A percentile compares a stretch with the other conserved stretches of the same genome.
These are phyloP conservation scores for Fistulinella cinereoalba DNA, from an alignment of 1,284 basidiomycete species.

Conservation along the genomic window DNA sequence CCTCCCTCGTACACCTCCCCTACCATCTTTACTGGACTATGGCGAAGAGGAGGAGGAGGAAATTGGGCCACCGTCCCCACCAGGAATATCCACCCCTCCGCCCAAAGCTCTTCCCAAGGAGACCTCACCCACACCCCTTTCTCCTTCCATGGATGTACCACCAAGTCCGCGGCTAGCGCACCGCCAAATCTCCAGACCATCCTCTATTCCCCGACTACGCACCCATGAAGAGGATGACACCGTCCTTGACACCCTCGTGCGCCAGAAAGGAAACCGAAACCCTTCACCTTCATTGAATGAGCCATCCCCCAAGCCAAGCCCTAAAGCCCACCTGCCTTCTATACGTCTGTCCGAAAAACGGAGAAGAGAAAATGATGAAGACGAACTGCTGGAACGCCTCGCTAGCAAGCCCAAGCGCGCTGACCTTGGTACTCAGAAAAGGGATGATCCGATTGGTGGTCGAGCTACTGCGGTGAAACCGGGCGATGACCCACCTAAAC, in stretches of 20 bases:
- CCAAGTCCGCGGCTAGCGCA: conserved; percentile 42
- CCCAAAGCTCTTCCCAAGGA: conserved; percentile 14
- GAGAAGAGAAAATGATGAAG: conserved; percentile 70
- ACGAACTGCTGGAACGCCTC: conserved; percentile 56
- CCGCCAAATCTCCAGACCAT: conserved; percentile 39
- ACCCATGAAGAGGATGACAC: conserved; percentile 47
- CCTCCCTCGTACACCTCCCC: conserved; percentile 46
- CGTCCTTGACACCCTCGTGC: conserved; percentile 51
- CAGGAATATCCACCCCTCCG: conserved; percentile 11
- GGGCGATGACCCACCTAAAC: conserved; percentile 67
- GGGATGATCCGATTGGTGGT: conserved; percentile 22
- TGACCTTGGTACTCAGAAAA: conserved; percentile 42
- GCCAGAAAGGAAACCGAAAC: conserved; percentile 39
- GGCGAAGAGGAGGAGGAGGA: conserved; percentile 53
- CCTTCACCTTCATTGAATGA: conserved; percentile 42
- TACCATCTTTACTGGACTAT: conserved; percentile 69
- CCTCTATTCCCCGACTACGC: conserved; percentile 39
- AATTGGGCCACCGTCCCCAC: conserved; percentile 17
- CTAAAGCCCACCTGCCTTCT: conserved; percentile 33
- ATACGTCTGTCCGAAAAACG: conserved; percentile 68
- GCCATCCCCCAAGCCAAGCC: conserved; percentile 34
- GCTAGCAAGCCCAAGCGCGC: conserved; percentile 54
- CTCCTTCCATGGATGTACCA: conserved; percentile 30
- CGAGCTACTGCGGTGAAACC: conserved; percentile 39
- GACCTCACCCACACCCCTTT: conserved; percentile 16